Conservation (phyloP, 129 eudicot genomes). For the Saposhnikovia divaricata region DNA sequence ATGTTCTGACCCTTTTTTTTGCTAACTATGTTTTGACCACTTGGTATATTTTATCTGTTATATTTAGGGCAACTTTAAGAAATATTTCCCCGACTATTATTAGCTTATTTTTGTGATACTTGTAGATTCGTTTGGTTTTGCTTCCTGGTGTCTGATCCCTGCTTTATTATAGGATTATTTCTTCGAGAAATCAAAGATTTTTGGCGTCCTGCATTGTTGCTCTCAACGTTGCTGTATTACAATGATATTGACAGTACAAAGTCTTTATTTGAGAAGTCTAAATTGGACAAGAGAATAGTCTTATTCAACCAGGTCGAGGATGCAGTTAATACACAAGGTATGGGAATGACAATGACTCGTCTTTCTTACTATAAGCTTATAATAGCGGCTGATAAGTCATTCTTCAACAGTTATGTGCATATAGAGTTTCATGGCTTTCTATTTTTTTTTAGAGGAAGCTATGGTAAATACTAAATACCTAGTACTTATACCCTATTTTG, state of each 20-base stretch:
- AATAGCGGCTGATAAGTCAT: neutral
- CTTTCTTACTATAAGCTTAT: neutral
- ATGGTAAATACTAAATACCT: neutral
- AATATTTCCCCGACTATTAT: neutral
- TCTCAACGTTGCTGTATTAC: constrained; percentile 40
- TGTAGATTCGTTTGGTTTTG: neutral
- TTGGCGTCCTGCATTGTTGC: constrained; percentile 66
- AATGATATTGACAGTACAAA: constrained; percentile 10
- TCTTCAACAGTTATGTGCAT: neutral
- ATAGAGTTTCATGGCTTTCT: neutral
- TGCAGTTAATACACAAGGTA: constrained; percentile 44
- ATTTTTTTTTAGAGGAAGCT: neutral
- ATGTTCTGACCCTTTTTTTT: neutral
- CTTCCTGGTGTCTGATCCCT: neutral
- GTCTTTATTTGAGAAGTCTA: constrained; percentile 18
- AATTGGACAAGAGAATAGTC: constrained; percentile 38
- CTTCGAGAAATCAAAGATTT: constrained; percentile 75
- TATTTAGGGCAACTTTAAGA: neutral
- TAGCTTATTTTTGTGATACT: neutral
- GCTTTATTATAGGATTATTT: constrained; percentile 41
- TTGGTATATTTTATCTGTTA: neutral
- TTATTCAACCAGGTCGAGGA: constrained; percentile 39
- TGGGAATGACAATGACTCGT: neutral
- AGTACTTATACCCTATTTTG: neutral
- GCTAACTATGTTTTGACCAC: neutral